These are phyloP conservation scores for Cercospora nicotianae DNA, from an alignment of 2,329 filamentous ascomycete species.

Conservation along the genomic window DNA sequence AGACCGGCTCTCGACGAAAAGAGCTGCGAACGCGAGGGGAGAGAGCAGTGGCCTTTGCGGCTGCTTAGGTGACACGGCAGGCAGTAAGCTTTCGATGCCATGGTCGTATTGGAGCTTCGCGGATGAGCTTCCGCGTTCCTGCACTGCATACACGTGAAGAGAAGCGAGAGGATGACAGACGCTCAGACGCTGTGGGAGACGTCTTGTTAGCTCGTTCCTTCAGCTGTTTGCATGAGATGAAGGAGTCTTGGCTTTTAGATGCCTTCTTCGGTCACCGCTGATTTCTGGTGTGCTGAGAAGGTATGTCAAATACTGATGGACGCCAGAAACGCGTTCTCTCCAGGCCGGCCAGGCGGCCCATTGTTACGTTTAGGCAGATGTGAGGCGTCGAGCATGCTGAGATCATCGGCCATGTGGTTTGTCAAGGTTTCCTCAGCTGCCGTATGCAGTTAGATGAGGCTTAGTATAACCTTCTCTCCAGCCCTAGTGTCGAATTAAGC, in stretches of 20 bases:
- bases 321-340: neutral
- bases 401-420: conserved; percentile 1
- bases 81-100: neutral
- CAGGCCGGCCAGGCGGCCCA: neutral
- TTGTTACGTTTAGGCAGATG: neutral
- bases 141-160: neutral
- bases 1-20: neutral
- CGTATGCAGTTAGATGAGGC: neutral
- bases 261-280: neutral
- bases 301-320: neutral
- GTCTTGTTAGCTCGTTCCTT: neutral
- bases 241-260: neutral
- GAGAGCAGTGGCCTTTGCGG: neutral
- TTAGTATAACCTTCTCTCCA: neutral
- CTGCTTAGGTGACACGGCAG: neutral
- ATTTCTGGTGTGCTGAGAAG: neutral
- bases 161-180: neutral
- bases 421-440: neutral
- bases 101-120: neutral
- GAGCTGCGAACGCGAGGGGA: neutral
- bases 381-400: neutral
- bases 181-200: neutral
- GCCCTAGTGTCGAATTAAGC: neutral
- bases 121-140: neutral
- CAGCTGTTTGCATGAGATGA: neutral